phyloP scores from a whole-genome alignment of 352 stramenopile species.

The Pythium brassicae region DNA sequence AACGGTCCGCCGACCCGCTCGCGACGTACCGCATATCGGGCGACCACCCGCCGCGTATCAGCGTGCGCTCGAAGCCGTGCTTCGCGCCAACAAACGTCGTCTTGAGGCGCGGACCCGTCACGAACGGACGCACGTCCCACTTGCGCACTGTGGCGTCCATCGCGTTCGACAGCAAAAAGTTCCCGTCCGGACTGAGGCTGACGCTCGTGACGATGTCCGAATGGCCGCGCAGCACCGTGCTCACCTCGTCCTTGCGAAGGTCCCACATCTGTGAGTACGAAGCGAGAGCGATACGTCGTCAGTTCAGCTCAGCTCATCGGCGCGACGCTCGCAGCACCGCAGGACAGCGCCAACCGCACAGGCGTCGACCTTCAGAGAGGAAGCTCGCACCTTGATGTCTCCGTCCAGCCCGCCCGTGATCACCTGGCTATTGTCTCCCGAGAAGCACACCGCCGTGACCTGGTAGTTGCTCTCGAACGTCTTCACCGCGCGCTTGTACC shows the following conservation, averaged over 20 bases:
- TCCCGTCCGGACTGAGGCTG: slow-evolving; percentile 91
- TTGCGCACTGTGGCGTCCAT: slow-evolving; percentile 92
- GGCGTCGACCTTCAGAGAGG: no score
- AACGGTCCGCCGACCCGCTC: slow-evolving; percentile 86
- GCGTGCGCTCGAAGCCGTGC: slow-evolving; percentile 92
- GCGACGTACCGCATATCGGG: slow-evolving; percentile 82
- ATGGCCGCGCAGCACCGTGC: slow-evolving; percentile 87
- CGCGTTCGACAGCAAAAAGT: slow-evolving; percentile 91
- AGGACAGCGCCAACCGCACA: no score
- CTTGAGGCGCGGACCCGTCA: slow-evolving; percentile 49
- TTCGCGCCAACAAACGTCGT: slow-evolving; percentile 76
- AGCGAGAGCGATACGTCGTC: neutral
- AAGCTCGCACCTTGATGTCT: slow-evolving; percentile 67
- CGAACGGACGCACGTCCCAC: slow-evolving; percentile 93
- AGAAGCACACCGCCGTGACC: slow-evolving; percentile 89
- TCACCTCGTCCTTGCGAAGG: slow-evolving; percentile 79
- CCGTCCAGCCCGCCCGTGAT: slow-evolving; percentile 93
- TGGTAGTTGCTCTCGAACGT: slow-evolving; percentile 87
- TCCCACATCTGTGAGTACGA: slow-evolving; percentile 75
- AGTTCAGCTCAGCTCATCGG: no score
- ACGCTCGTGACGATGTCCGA: slow-evolving; percentile 93
- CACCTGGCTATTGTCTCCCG: slow-evolving; percentile 80
- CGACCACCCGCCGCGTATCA: slow-evolving; percentile 92
- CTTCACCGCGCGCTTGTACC: slow-evolving; percentile 72
- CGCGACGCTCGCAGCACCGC: no score